Evolutionary conservation across 2,329 filamentous ascomycete species (phyloP).

Genomic region (Cadophora malorum): DNA sequence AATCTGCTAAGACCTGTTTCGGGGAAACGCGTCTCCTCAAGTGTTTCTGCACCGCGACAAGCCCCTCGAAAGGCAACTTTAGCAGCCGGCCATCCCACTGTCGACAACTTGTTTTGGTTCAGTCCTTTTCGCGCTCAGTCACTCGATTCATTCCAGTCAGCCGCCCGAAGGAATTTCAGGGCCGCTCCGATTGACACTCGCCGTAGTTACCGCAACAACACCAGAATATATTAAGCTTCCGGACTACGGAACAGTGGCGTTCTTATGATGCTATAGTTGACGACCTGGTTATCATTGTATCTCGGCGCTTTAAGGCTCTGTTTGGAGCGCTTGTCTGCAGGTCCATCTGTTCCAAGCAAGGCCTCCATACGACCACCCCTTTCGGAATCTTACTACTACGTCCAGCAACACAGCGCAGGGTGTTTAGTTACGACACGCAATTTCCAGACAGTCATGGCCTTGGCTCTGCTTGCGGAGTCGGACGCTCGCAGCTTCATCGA

Average conservation of each 20-base stretch:
- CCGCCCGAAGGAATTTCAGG: background rate
- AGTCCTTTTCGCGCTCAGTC: background rate
- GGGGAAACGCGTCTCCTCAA: too few species aligned
- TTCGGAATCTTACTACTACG: background rate
- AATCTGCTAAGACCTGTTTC: background rate
- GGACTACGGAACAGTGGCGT: background rate
- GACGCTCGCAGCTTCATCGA: background rate
- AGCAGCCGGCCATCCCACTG: too few species aligned
- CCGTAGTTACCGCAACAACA: background rate
- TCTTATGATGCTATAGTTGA: constrained; percentile 10
- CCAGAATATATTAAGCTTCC: background rate
- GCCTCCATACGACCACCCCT: background rate
- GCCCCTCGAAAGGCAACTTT: too few species aligned
- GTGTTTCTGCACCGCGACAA: too few species aligned
- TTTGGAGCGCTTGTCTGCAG: background rate
- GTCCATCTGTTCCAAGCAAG: constrained; percentile 5
- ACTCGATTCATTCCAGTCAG: background rate
- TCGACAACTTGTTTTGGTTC: too few species aligned
- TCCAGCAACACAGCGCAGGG: too few species aligned
- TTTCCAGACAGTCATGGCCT: background rate
- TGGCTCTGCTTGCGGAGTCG: background rate
- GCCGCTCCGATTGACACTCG: background rate
- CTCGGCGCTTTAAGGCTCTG: background rate
- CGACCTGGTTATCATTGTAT: background rate
- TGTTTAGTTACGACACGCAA: background rate